Percentiles rank a stretch among this genome's conserved stretches.
Conservation (phyloP, 805 yeast genomes). For the Myxozyma geophila region DNA sequence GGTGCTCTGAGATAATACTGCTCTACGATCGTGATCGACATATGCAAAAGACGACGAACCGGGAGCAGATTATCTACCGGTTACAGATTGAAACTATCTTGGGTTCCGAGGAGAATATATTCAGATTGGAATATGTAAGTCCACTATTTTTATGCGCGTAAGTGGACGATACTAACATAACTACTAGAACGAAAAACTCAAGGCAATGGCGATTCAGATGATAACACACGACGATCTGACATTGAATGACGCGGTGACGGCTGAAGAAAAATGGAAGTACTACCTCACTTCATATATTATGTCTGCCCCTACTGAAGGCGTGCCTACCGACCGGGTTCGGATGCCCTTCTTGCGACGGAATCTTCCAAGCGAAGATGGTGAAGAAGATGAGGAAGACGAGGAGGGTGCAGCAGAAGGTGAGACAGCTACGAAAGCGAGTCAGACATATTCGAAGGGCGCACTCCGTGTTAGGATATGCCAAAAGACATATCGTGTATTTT, state of each 20-base stretch:
- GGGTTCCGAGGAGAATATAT: conserved; percentile 89
- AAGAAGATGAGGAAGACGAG: conserved; percentile 31
- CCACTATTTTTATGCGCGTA: background rate
- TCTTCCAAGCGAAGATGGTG: conserved; percentile 41
- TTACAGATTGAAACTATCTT: conserved; percentile 82
- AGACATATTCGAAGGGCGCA: conserved; percentile 51
- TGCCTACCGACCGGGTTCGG: conserved; percentile 72
- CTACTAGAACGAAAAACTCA: conserved; percentile 49
- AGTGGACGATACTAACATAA: background rate
- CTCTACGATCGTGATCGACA: conserved; percentile 83
- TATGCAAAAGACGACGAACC: conserved; percentile 67
- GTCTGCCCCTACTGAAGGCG: conserved; percentile 97
- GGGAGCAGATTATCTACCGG: conserved; percentile 87
- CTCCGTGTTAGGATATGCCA: conserved; percentile 78
- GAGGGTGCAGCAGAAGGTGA: background rate
- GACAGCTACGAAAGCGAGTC: conserved; percentile 1
- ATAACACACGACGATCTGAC: conserved; percentile 89
- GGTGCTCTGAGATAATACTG: conserved; percentile 77
- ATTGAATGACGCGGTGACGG: conserved; percentile 66
- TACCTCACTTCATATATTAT: conserved; percentile 89
- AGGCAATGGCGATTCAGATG: conserved; percentile 71
- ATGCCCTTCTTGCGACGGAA: conserved; percentile 74
- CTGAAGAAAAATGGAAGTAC: conserved; percentile 88
- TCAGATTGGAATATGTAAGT: conserved; percentile 69
- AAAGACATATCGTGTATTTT: conserved; percentile 77